Evolutionary conservation across 352 stramenopile species (phyloP).

Genomic region (Pelagophyceae sp.): DNA sequence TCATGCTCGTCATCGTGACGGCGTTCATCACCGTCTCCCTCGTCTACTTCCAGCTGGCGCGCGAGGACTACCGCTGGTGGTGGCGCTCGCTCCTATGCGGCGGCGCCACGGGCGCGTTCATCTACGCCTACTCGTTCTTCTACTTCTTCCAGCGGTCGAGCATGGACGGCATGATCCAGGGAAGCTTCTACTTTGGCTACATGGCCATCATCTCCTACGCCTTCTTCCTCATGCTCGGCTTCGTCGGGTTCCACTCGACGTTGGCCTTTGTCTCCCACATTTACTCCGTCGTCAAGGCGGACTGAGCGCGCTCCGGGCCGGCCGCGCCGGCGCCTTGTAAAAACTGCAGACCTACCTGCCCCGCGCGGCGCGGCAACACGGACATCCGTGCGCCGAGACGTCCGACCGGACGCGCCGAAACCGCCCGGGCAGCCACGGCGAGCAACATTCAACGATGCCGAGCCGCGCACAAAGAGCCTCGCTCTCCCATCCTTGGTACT

Average conservation of each 20-base stretch:
- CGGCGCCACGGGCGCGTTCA: conserved; percentile 84
- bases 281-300: conserved; percentile 90
- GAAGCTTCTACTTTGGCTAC: conserved; percentile 95
- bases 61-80: conserved; percentile 93
- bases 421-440: too few species aligned
- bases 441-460: too few species aligned
- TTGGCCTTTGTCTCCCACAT: conserved; percentile 93
- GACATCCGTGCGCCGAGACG: too few species aligned
- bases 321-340: too few species aligned
- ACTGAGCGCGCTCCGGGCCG: too few species aligned
- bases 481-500: too few species aligned
- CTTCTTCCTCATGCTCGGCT: conserved; percentile 94
- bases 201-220: conserved; percentile 89
- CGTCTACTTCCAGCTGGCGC: conserved; percentile 92
- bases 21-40: conserved; percentile 92
- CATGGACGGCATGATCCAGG: conserved; percentile 89
- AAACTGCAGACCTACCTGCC: too few species aligned
- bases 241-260: conserved; percentile 86
- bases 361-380: too few species aligned
- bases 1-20: conserved; percentile 86
- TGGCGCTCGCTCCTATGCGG: conserved; percentile 88
- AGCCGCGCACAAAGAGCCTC: too few species aligned
- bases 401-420: too few species aligned
- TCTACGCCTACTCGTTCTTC: conserved; percentile 89
- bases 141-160: conserved; percentile 78